Base-by-base conservation (phyloP, 257 asterid species). In the Nicotiana paniculata region DNA sequence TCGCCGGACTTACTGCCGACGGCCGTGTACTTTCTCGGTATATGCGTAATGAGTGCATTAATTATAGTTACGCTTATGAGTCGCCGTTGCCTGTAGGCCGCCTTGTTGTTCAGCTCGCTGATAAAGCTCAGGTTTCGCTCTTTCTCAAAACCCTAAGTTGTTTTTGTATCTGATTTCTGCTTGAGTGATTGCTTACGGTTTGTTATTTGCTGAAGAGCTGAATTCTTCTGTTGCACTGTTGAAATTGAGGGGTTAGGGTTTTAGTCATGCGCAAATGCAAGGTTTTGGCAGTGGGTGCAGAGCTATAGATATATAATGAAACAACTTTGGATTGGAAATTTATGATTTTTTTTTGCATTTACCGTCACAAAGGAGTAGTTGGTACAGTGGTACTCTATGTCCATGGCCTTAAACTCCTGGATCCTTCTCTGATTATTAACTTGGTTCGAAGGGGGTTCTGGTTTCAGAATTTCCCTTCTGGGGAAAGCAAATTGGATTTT, bases 1-100 rank as follows among this genome's bases (percentile, higher is more conserved):
- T 96, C 84, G 98, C 99, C 26, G 99, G 99, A 4, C 96, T 96
- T 58, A 94, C 99, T 21, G 98, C 99, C 79, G 99, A 96, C 80
- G 98, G 99, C 7, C 94, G 98, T 3, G 99, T 96, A 33, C 96
- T 94, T 18, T 94, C 99, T 51, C 89, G 98, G 35, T 96, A 94
- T 64, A 96, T 96, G 98, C 91, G 99, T 32, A 89, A 91, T 9
- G 99, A 96, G 90, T 94, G 99, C 83, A 94, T 96, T 69, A 96
- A 93, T 86, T 90, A 93, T 77, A 90, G 92, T 7, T 96, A 93
- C 16, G 88, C 98, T 16, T 96, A 96, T 66, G 99, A 93, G 87
- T 90, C 97, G 6, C 93, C 93, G 39, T 91, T 94, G 6, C 98
- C 99, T 6, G 97, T 96, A 2, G 99, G 99, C 1, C 90, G 98